Evolutionary conservation across 768 basidiomycete species (phyloP), one percentile per base, ranked within the genome.

Genomic region (Leccinum subgranulosum): DNA sequence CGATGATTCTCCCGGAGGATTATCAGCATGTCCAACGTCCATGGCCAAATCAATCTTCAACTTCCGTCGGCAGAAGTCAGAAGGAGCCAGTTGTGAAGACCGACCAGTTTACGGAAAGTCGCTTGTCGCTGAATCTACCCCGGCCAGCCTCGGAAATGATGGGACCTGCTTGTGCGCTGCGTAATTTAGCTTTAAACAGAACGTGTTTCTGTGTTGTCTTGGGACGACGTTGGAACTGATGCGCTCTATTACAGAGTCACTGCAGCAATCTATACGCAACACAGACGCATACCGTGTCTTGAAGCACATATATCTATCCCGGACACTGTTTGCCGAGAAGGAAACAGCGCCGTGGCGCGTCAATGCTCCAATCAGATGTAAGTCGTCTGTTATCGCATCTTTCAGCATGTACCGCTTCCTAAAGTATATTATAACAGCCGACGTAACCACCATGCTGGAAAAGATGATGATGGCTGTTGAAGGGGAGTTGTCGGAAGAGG

Each of bases 101-200:
- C 25, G 21, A 4, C 43, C 10, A 21, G 9, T 21, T 7, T 6
- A 15, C 21, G 12, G 46, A 25, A 14, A 28, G 15, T 28, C 27
- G 23, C 12, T 17, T 10, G 9, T n/a, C 49, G 9, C 10, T 4
- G 7, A 46, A 21, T 43, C 43, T n/a, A 43, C 17, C 52, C 10
- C 56, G 14, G 28, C 49, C 58, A 43, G 49, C 60, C 50, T 61
- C 65, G 10, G 51, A 55, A 57, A 65, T 69, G 61, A 11, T 69
- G 56, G 67, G 68, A 31, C 65, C 67, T 3, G 57, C 67, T n/a
- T 69, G 61, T 19, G 67, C 63, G 11, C 27, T 69, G 29, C 60
- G 65, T 8, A 61, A 57, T 11, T 55, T 69, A 19, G 63, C 60
- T 8, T 61, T 58, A 29, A 51, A 60, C 19, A 15, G 67, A 12